Evolutionary conservation across 495 filamentous ascomycete genomes (phyloP).

Genomic region (Xylaria grammica): DNA sequence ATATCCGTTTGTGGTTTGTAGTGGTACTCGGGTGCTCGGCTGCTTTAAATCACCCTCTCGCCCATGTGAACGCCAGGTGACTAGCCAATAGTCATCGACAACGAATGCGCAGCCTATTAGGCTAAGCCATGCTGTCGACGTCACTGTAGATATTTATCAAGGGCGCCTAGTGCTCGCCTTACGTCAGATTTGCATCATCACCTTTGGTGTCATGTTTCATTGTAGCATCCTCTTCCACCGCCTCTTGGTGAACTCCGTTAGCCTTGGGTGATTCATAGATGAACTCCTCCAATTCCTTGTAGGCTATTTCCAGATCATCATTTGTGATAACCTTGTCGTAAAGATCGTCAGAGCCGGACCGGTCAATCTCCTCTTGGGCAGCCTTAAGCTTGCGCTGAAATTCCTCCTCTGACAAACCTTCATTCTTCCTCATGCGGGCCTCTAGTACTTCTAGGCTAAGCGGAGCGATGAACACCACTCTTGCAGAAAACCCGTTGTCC

Average conservation of each 20-base stretch:
- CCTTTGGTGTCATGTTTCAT: constrained; percentile 25
- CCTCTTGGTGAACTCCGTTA: constrained; percentile 25
- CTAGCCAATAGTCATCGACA: not conserved
- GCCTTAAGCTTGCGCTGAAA: constrained; percentile 64
- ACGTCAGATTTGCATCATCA: constrained; percentile 22
- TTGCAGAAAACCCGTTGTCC: constrained; percentile 68
- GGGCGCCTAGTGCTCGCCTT: not conserved
- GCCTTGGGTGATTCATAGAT: constrained; percentile 31
- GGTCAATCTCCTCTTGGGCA: constrained; percentile 69
- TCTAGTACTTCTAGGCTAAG: constrained; percentile 68
- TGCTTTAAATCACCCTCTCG: not conserved
- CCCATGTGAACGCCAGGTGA: not conserved
- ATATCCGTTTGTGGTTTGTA: constrained; percentile 1
- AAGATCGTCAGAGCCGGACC: constrained; percentile 61
- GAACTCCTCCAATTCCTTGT: constrained; percentile 29
- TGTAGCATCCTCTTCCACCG: constrained; percentile 21
- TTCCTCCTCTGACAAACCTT: constrained; percentile 67
- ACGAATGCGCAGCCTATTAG: not conserved
- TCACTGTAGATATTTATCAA: too few species aligned
- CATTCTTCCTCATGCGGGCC: constrained; percentile 60
- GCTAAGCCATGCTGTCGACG: too few species aligned
- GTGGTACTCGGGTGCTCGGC: not conserved
- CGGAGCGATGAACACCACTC: constrained; percentile 75
- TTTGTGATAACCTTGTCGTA: constrained; percentile 75
- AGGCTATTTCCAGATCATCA: constrained; percentile 72